phyloP scores from a whole-genome alignment of 306 rosid species.

The Medicago ruthenica region DNA sequence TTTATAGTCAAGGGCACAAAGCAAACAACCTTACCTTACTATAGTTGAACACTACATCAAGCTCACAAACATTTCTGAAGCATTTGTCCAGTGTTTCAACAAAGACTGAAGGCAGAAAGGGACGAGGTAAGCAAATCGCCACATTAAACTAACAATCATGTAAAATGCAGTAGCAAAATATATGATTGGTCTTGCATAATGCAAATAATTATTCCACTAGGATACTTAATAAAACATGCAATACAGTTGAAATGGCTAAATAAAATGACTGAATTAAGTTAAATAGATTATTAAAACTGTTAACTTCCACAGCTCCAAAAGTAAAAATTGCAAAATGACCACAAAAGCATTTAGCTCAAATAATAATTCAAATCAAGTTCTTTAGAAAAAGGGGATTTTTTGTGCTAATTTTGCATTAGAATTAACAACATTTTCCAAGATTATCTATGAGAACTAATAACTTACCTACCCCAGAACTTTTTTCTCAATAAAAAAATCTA shows the following conservation, averaged over 20 bases:
- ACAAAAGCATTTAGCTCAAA: not conserved
- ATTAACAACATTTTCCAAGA: not conserved
- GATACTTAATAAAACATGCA: slow-evolving; percentile 22
- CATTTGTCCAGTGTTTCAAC: slow-evolving; percentile 98
- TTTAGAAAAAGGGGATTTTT: not conserved
- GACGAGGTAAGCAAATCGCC: slow-evolving; percentile 38
- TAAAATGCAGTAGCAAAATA: slow-evolving; percentile 18
- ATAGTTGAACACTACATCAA: slow-evolving; percentile 89
- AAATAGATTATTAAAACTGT: slow-evolving; percentile 3
- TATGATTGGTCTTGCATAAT: slow-evolving; percentile 30
- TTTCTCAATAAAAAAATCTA: not conserved
- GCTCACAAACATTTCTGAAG: slow-evolving; percentile 96
- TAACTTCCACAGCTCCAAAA: not conserved
- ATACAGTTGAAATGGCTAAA: slow-evolving; percentile 11
- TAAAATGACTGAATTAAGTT: slow-evolving; percentile 24
- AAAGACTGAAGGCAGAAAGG: slow-evolving; percentile 70
- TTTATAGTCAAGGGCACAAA: slow-evolving; percentile 23
- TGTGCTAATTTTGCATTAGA: not conserved
- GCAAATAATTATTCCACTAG: slow-evolving; percentile 7
- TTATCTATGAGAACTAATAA: not conserved
- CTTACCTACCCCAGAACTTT: not conserved
- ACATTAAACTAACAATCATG: slow-evolving; percentile 25
- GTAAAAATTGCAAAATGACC: slow-evolving; percentile 6
- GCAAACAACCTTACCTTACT: slow-evolving; percentile 87
- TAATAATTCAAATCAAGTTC: slow-evolving; percentile 1